Percentiles rank a stretch among this genome's conserved stretches.
phyloP scores from a whole-genome alignment of 73 alveolate genomes.

The Tetrahymena elliotti region DNA sequence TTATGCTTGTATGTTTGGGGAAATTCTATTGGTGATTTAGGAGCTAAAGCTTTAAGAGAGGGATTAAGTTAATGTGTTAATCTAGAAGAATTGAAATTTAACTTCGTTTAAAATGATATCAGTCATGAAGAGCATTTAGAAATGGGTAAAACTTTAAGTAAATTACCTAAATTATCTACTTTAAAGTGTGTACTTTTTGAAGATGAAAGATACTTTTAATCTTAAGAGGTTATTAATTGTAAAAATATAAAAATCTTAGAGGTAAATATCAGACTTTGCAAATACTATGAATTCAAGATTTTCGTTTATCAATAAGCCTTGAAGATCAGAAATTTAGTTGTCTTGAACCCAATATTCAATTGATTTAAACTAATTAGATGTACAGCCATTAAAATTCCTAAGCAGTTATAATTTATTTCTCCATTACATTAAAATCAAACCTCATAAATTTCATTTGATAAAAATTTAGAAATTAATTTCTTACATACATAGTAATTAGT shows the following conservation, averaged over 20 bases:
- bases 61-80: background rate
- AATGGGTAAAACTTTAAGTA: background rate
- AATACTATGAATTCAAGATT: too few species aligned
- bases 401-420: too few species aligned
- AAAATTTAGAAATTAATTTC: too few species aligned
- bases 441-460: too few species aligned
- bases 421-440: too few species aligned
- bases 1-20: background rate
- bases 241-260: background rate
- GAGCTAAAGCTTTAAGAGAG: background rate
- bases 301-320: background rate
- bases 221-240: background rate
- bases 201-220: background rate
- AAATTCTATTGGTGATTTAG: background rate
- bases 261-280: background rate
- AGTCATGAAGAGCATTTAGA: background rate
- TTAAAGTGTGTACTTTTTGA: background rate
- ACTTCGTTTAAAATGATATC: too few species aligned
- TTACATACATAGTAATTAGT: too few species aligned
- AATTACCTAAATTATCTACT: background rate
- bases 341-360: background rate
- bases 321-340: background rate
- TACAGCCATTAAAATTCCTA: too few species aligned
- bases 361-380: too few species aligned
- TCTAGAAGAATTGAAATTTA: background rate